Conservation (phyloP, 106 monocot species). For the Apostasia shenzhenica region DNA sequence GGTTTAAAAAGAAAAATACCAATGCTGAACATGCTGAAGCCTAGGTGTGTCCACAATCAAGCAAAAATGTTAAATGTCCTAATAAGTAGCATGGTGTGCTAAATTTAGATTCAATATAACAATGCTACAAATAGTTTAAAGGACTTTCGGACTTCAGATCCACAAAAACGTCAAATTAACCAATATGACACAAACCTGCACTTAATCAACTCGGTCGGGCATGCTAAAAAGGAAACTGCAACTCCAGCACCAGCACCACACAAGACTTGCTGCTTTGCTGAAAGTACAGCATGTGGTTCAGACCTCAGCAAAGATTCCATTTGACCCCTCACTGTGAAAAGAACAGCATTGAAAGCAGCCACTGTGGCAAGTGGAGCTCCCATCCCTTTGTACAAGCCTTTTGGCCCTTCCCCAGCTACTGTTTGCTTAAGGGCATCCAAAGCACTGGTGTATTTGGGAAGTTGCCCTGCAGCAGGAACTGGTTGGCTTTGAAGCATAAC, state of each 20-base stretch:
- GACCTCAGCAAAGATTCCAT: constrained; percentile 48
- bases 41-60: no score
- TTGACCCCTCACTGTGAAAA: constrained; percentile 49
- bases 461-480: constrained; percentile 43
- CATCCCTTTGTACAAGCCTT: constrained; percentile 55
- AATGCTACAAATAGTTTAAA: no score
- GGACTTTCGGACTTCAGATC: not conserved
- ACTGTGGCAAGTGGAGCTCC: constrained; percentile 56
- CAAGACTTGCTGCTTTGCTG: constrained; percentile 40
- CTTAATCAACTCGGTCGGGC: constrained; percentile 56
- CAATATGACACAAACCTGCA: constrained; percentile 27
- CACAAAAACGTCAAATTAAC: not conserved
- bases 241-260: constrained; percentile 52
- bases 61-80: no score
- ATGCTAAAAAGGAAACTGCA: constrained; percentile 57
- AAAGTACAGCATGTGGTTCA: constrained; percentile 27
- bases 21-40: no score
- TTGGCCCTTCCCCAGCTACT: constrained; percentile 33
- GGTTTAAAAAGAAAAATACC: no score
- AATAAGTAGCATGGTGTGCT: no score
- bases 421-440: constrained; percentile 60
- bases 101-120: no score
- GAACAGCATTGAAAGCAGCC: constrained; percentile 52
- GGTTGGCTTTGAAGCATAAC: constrained; percentile 62
- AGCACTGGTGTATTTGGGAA: constrained; percentile 37